Conservation (phyloP, 176 grass and related monocot genomes). For the Oryza punctata region DNA sequence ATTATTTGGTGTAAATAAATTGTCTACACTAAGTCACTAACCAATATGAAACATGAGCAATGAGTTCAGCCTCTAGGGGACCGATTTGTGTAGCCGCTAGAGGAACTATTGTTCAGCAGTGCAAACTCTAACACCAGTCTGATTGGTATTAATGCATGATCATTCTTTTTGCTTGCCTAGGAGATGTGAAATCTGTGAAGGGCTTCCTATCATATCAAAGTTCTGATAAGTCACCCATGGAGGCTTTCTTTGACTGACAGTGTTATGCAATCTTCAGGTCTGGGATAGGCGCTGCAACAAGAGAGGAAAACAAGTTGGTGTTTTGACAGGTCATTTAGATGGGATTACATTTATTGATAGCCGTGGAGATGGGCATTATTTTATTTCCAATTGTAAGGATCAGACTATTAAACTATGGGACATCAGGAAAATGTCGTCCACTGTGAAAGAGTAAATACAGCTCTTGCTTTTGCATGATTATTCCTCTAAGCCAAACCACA, state of each 20-base stretch:
- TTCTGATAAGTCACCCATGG: not conserved
- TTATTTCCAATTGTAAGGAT: slow-evolving; percentile 96
- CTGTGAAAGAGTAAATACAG: slow-evolving; percentile 28
- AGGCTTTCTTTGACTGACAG: not conserved
- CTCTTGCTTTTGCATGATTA: slow-evolving; percentile 20
- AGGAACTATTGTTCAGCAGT: not conserved
- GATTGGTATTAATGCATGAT: not conserved
- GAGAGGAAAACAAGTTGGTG: slow-evolving; percentile 64
- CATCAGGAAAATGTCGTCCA: slow-evolving; percentile 81
- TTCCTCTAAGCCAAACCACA: slow-evolving; percentile 6
- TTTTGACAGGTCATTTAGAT: slow-evolving; percentile 82
- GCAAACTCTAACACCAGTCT: not conserved
- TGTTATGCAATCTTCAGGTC: slow-evolving; percentile 44
- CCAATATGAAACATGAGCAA: not conserved
- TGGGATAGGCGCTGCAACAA: slow-evolving; percentile 83
- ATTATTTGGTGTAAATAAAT: not conserved
- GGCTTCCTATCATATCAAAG: not conserved
- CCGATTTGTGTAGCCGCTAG: not conserved
- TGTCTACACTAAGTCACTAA: not conserved
- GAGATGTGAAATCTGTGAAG: slow-evolving; percentile 19
- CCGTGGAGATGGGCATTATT: slow-evolving; percentile 78
- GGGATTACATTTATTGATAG: slow-evolving; percentile 97
- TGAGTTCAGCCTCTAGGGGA: not conserved
- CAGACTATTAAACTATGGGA: slow-evolving; percentile 98
- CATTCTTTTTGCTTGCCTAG: not conserved